phyloP scores from a whole-genome alignment of 345 rosid genomes.

The Carallia pectinifolia region DNA sequence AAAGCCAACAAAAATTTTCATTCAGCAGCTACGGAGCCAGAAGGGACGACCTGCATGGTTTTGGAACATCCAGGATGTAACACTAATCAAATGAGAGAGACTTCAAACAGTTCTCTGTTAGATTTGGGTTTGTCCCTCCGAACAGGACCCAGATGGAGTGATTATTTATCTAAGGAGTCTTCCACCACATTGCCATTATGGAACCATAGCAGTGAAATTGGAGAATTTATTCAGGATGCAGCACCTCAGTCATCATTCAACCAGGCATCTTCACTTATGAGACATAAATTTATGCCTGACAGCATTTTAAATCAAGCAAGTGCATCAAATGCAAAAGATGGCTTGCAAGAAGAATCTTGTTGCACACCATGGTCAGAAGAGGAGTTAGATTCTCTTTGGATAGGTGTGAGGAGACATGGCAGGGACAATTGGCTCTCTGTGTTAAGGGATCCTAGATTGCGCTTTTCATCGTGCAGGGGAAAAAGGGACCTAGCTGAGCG shows the following conservation, averaged over 20 bases:
- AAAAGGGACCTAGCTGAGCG: slow-evolving; percentile 39
- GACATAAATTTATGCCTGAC: slow-evolving; percentile 42
- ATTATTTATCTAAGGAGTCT: slow-evolving; percentile 12
- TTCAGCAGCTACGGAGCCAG: slow-evolving; percentile 13
- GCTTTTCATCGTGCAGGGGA: slow-evolving; percentile 37
- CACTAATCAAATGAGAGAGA: slow-evolving; percentile 16
- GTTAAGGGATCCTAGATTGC: slow-evolving; percentile 41
- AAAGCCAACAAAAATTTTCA: slow-evolving; percentile 9
- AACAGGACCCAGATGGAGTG: slow-evolving; percentile 22
- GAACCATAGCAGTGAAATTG: slow-evolving; percentile 10
- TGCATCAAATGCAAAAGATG: slow-evolving; percentile 23
- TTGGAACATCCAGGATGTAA: slow-evolving; percentile 20
- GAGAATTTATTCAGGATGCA: slow-evolving; percentile 23
- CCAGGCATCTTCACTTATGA: slow-evolving; percentile 23
- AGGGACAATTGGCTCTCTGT: slow-evolving; percentile 47
- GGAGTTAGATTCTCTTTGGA: slow-evolving; percentile 53
- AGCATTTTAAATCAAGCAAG: slow-evolving; percentile 29
- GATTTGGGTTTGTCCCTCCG: slow-evolving; percentile 30
- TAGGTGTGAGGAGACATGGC: slow-evolving; percentile 52
- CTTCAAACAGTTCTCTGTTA: slow-evolving; percentile 20
- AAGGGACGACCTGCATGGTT: slow-evolving; percentile 12
- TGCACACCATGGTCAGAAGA: slow-evolving; percentile 43
- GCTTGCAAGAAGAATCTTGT: slow-evolving; percentile 26
- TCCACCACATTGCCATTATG: slow-evolving; percentile 9
- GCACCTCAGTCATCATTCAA: slow-evolving; percentile 21